Base-by-base conservation (phyloP, 768 basidiomycete genomes). In the Crucibulum laeve region DNA sequence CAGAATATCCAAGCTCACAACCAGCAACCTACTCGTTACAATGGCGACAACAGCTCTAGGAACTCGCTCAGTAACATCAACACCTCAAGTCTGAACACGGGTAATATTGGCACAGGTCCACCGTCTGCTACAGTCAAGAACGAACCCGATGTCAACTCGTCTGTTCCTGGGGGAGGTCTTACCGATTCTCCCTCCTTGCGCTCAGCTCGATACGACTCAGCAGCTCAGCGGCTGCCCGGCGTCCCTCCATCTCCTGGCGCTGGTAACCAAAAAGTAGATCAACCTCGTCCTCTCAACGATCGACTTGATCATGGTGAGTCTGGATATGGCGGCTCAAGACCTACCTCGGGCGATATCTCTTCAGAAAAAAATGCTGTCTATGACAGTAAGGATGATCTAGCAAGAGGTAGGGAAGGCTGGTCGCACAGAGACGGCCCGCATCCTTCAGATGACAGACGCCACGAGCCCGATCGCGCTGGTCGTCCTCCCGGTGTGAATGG, bases 251-350 rank as follows among this genome's bases (percentile, higher is more conserved):
- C 36, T 37, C 8, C 10, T 11, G 19, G 18, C 36, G 19, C 8
- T 8, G 11, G 8, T 15, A 32, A 32, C 36, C 36, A 37, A 18
- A 10, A 10, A 37, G 11, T 8, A 8, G 36, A 37, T 8, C 18
- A 10, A 37, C 8, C 8, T 18, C 36, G 36, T 10, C 36, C 18
- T 37, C 8, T 18, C 18, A 19, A 37, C 18, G 18, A 37, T 37
- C n/a, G n/a, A n/a, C n/a, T n/a, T n/a, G n/a, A n/a, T n/a, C n/a
- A n/a, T n/a, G n/a, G n/a, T n/a, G n/a, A n/a, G n/a, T n/a, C n/a
- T n/a, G n/a, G n/a, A n/a, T 37, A 11, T 19, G 36, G 36, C 36
- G 19, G 8, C 7, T 39, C 2, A 25, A 69, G 70, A 35, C 67
- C 40, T 42, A 7, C n/a, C 5, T 26, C 28, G 5, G 10, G 21